Percentiles rank a stretch among this genome's conserved stretches.
Conservation (phyloP, 768 basidiomycete genomes). For the Pleurotus tuber-regium region DNA sequence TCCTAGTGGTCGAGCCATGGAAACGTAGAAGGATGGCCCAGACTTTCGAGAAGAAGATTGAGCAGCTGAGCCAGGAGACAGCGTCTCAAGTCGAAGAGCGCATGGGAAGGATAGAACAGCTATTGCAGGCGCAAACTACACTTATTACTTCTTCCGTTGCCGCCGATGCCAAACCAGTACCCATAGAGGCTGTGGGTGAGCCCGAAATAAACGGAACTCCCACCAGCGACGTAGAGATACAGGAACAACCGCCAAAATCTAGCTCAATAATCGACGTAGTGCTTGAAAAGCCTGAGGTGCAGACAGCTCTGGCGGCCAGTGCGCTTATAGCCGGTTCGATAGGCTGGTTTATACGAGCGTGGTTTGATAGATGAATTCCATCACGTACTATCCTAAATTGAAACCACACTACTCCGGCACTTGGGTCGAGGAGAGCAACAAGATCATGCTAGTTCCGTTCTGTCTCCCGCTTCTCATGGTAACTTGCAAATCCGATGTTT, state of each 20-base stretch:
- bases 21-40: constrained; percentile 84
- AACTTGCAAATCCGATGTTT: too few relatives aligned
- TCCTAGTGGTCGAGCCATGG: constrained; percentile 94
- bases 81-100: constrained; percentile 45
- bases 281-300: background rate
- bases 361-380: constrained; percentile 10
- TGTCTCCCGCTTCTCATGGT: too few relatives aligned
- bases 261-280: background rate
- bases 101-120: constrained; percentile 44
- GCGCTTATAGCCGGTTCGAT: constrained; percentile 4
- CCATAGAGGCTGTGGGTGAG: background rate
- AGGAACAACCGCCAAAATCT: background rate
- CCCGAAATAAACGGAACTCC: background rate
- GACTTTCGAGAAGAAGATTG: constrained; percentile 86
- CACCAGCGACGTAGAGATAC: background rate
- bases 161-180: background rate
- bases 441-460: too few relatives aligned
- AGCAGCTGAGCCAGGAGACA: constrained; percentile 58
- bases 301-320: constrained; percentile 6
- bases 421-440: too few relatives aligned
- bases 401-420: too few relatives aligned
- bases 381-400: too few relatives aligned
- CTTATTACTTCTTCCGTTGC: constrained; percentile 10
- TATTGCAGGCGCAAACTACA: constrained; percentile 45
- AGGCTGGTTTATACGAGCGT: constrained; percentile 12